Evolutionary conservation across 352 stramenopile species (phyloP), one percentile per base, ranked within the genome.

Genomic region (Peronospora tabacina): DNA sequence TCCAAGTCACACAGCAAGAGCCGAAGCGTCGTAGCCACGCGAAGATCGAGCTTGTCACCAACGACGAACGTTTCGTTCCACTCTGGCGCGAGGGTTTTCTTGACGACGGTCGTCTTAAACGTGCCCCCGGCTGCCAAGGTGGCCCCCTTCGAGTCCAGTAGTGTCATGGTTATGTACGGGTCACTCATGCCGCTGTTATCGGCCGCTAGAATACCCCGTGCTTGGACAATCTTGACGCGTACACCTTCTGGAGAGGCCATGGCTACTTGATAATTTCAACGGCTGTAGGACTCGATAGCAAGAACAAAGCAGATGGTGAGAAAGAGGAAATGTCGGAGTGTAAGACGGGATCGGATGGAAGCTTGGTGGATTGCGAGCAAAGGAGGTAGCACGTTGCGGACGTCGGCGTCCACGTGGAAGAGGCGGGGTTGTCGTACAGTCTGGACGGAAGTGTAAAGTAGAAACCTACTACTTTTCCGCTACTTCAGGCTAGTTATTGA

Each of bases 161-260:
- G 61, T 52, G 62, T 84, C 54, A 90, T 61, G 3, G 68, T 80
- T 51, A 85, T 75, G 41, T 82, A 90, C 37, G 79, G 70, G 50
- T 87, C 71, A 44, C 76, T 89, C 17, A 67, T 84, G 32, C 82
- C 82, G 49, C 75, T 73, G 51, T 63, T 70, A 50, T 86, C 73
- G 19, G 73, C 73, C 24, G 82, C 76, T 20, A 87, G 60, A 44
- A 93, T 76, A 30, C 64, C 68, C 15, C 72, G 70, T 35, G 82
- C 82, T 58, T 82, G 65, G 11, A 72, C 58, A 53, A 94, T 72
- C 51, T 66, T 66, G 35, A 88, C 68, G 26, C 43, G 58, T 33
- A 70, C 42, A 35, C 57, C 57, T 19, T 49, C 50, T 2, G 51
- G 34, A 54, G 53, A 64, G 9, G 58, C 53, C 62, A 71, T 71